phyloP scores from a whole-genome alignment of 106 monocot species.

The Platanthera zijinensis region DNA sequence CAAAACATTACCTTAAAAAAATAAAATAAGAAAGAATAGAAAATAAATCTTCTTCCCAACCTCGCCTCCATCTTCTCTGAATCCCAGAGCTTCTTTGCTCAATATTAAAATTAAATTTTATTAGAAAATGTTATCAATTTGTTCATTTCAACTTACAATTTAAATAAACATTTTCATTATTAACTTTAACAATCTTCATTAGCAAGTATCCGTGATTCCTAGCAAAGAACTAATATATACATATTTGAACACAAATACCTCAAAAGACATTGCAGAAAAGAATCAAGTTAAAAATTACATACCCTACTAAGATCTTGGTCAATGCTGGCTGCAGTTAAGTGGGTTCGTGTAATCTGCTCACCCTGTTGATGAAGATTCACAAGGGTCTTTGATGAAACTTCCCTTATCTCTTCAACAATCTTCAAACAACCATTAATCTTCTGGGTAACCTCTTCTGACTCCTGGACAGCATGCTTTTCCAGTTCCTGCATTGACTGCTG shows the following conservation, averaged over 20 bases:
- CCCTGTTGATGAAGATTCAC: constrained; percentile 81
- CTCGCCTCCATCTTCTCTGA: no score
- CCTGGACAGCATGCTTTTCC: constrained; percentile 63
- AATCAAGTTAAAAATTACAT: constrained; percentile 9
- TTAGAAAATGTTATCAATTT: no score
- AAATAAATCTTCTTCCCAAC: no score
- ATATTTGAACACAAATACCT: neutral
- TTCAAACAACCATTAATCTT: constrained; percentile 54
- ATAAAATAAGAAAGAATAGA: no score
- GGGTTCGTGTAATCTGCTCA: constrained; percentile 73
- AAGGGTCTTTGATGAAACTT: constrained; percentile 68
- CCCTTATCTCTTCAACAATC: constrained; percentile 90
- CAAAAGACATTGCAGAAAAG: neutral
- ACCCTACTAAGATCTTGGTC: constrained; percentile 85
- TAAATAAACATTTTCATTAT: no score
- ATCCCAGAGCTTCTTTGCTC: no score
- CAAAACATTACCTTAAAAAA: no score
- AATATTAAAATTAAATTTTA: no score
- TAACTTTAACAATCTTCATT: no score
- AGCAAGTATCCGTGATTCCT: no score
- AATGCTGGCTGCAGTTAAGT: constrained; percentile 48
- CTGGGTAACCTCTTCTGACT: constrained; percentile 74
- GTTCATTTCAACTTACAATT: no score
- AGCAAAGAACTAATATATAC: neutral
- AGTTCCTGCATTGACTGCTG: constrained; percentile 78